phyloP scores from a whole-genome alignment of 495 filamentous ascomycete genomes.

The Talaromyces borbonicus region DNA sequence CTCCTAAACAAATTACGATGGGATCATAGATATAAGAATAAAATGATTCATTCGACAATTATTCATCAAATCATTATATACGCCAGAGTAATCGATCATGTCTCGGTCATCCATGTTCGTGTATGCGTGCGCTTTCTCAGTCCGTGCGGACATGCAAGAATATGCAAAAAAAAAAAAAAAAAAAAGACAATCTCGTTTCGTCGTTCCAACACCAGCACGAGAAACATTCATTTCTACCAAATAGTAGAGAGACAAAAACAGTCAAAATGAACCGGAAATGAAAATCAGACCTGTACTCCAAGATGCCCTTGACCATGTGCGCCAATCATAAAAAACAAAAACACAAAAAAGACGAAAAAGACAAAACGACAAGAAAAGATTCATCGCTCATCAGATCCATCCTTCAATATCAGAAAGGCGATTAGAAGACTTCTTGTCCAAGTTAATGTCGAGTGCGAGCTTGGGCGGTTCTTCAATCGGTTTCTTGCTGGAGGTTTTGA shows the following conservation, averaged over 20 bases:
- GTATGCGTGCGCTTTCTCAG: conserved; percentile 1
- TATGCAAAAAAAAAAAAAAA: background rate
- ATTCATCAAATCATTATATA: conserved; percentile 7
- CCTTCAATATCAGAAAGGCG: conserved; percentile 22
- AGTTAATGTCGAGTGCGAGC: conserved; percentile 29
- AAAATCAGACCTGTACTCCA: conserved; percentile 3
- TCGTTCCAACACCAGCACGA: too few species aligned
- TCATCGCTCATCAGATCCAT: conserved; percentile 28
- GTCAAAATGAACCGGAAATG: background rate
- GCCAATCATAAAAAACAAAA: conserved; percentile 3
- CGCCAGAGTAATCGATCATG: conserved; percentile 5
- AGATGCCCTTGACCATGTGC: background rate
- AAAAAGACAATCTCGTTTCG: too few species aligned
- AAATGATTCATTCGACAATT: conserved; percentile 9
- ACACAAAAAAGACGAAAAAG: conserved; percentile 16
- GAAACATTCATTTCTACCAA: too few species aligned
- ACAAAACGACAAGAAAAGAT: conserved; percentile 8
- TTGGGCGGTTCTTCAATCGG: conserved; percentile 32
- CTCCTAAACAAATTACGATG: background rate
- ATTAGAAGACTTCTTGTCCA: conserved; percentile 15
- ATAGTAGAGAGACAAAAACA: background rate
- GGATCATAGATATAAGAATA: background rate
- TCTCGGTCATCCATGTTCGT: conserved; percentile 3
- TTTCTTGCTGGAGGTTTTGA: conserved; percentile 35
- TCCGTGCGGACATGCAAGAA: background rate